Base-by-base conservation (phyloP, 805 yeast species). In the Cyberlindnera mrakii region DNA sequence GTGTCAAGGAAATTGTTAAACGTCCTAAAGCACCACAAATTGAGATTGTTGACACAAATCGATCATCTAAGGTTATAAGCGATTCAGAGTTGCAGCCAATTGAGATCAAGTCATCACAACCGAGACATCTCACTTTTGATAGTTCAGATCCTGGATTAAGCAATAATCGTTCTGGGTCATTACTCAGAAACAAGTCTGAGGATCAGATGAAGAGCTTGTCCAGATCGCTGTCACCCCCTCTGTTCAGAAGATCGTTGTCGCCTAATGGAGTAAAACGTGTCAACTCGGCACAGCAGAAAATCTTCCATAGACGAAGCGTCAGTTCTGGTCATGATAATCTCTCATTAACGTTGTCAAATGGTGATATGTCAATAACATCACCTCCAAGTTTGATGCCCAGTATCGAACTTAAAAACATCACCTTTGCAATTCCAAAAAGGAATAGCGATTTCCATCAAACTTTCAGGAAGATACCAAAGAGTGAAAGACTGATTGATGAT, bases 401-500 rank as follows among this genome's bases (percentile, higher is more conserved):
- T 19, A 31, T 46, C 33, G 58, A 51, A 15, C 35, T 53, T 17
- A 53, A 42, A 37, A 49, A 51, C 30, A 34, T 51, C 9, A 19
- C 51, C 10, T 49, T 41, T 56, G 88, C 96, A 0, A 67, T 78
- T 8, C 67, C 71, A 41, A 77, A 75, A 47, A 68, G 93, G 43
- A 74, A 89, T 55, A 64, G 71, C 9, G 96, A 88, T 34, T 93
- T 88, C 60, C 97, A 90, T 63, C 71, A 70, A 33, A 54, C 81
- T 5, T 91, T 91, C 67, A 71, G 78, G 44, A 67, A 77, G n/a
- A 66, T 89, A 1, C 85, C 89, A 3, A 63, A 67, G 29, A 71
- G 75, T 37, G 97, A 91, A 55, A 67, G 78, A 39, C 63, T 91
- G 19, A 63, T 91, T 37, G 96, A 88, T 56, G 97, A 89, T 54